Evolutionary conservation across 2,329 filamentous ascomycete genomes (phyloP), one percentile per base, ranked within the genome.

Genomic region (Trichophyton schoenleinii): DNA sequence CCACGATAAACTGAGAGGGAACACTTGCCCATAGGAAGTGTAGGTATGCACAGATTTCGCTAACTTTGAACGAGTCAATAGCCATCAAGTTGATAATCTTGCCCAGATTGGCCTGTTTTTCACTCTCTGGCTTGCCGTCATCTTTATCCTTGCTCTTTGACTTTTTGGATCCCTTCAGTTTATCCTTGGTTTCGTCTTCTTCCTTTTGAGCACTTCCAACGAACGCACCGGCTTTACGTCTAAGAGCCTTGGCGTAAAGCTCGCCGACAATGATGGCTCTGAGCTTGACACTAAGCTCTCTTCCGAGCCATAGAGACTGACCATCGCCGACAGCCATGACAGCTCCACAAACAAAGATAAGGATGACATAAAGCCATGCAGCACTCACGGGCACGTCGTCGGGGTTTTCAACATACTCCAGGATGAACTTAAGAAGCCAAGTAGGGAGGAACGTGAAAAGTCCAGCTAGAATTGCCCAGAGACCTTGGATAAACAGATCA

Each of bases 31-130:
- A 88, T n/a, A 99, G 79, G 74, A 95, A 99, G 74, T 99, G 94
- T 36, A 99, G 79, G 72, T 99, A 99, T 0, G 92, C 88, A 42
- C 90, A 94, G 63, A 96, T 87, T 71, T 99, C 94, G 64, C 89
- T 88, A 61, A 99, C 90, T 77, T 99, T 99, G 83, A 97, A 97
- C 57, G 92, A 96, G 78, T 99, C 95, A 46, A 99, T 95, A 9
- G 94, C 95, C 94, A 99, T 99, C 66, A 99, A 80, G 73, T 97
- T 99, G 78, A 99, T 99, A 69, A 99, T 96, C n/a, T 94, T 95
- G 64, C 95, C 94, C 58, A 95, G 81, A 64, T 94, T 96, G 44
- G 91, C 92, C 75, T 95, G 90, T 62, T 87, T 82, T 64, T 90
- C 86, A 60, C 68, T 25, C 34, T 68, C 66, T 34, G 69, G 67